A percentile compares a stretch with the other conserved stretches of the same genome.
These are phyloP conservation scores for Spergularia azorica DNA, from an alignment of 179 eudicot species.

Conservation along the genomic window DNA sequence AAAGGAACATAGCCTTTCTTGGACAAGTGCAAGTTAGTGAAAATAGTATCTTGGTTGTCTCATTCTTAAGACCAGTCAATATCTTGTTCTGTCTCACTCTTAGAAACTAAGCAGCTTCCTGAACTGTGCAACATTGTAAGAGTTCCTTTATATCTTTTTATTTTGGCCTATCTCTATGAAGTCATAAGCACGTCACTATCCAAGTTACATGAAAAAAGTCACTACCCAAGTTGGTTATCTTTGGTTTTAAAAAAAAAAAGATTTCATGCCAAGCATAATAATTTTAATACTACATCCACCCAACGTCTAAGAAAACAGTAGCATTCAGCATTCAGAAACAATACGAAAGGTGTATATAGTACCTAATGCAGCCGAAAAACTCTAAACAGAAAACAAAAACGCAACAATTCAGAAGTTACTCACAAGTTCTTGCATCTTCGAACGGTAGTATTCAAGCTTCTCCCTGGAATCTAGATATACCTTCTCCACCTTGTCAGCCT, in stretches of 20 bases:
- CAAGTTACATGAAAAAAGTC: too few relatives aligned
- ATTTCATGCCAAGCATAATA: background rate
- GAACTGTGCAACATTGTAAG: too few relatives aligned
- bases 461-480: conserved; percentile 77
- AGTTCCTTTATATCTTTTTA: too few relatives aligned
- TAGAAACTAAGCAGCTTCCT: too few relatives aligned
- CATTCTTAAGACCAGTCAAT: background rate
- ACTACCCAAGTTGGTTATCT: too few relatives aligned
- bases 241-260: too few relatives aligned
- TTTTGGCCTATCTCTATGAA: too few relatives aligned
- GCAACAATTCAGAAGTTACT: conserved; percentile 36
- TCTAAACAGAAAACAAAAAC: conserved; percentile 1
- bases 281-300: background rate
- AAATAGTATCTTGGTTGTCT: too few relatives aligned
- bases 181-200: too few relatives aligned
- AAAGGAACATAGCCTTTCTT: background rate
- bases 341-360: background rate
- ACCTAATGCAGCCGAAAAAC: conserved; percentile 1
- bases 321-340: background rate
- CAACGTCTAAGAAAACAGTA: background rate
- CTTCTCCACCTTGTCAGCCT: conserved; percentile 84
- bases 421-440: conserved; percentile 99
- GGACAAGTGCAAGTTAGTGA: background rate
- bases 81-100: background rate
- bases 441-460: conserved; percentile 78